Evolutionary conservation across 1,139 yeast genomes (phyloP).

Genomic region (Scheffersomyces illinoinensis): DNA sequence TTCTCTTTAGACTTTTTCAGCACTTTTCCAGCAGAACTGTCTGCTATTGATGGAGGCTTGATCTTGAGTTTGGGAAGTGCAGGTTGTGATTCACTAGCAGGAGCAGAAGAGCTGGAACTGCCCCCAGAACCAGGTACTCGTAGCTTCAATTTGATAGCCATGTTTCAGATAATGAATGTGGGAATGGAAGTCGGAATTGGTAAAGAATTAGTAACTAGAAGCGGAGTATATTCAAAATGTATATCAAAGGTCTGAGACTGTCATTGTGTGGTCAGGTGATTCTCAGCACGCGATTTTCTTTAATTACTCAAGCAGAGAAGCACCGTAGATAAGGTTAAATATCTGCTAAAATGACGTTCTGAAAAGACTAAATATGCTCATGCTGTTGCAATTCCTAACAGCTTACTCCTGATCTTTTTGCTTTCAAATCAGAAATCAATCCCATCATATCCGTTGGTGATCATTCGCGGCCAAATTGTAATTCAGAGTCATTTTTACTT

Average conservation of each 20-base stretch:
- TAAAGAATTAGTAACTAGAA: too few relatives aligned
- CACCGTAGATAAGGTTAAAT: background rate
- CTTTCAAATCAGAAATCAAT: too few relatives aligned
- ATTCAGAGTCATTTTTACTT: background rate
- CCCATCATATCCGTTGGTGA: too few relatives aligned
- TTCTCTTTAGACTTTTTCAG: conserved; percentile 1
- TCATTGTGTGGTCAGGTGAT: background rate
- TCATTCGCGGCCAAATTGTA: background rate
- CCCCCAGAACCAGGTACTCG: conserved; percentile 15
- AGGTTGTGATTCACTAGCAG: conserved; percentile 4
- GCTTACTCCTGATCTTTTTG: background rate
- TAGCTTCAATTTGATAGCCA: conserved; percentile 27
- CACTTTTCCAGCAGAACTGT: conserved; percentile 4
- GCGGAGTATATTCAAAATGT: background rate
- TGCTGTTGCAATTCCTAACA: too few relatives aligned
- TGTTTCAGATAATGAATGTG: background rate
- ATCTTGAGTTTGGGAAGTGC: conserved; percentile 18
- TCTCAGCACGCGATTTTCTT: background rate
- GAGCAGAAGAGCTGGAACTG: background rate
- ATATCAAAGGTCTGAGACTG: too few relatives aligned
- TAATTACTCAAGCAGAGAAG: background rate
- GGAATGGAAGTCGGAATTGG: background rate
- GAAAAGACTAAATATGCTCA: background rate
- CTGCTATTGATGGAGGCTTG: conserved; percentile 15
- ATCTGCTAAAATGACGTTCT: too few relatives aligned